Evolutionary conservation across 257 asterid genomes (phyloP).

Genomic region (Eucommia ulmoides): DNA sequence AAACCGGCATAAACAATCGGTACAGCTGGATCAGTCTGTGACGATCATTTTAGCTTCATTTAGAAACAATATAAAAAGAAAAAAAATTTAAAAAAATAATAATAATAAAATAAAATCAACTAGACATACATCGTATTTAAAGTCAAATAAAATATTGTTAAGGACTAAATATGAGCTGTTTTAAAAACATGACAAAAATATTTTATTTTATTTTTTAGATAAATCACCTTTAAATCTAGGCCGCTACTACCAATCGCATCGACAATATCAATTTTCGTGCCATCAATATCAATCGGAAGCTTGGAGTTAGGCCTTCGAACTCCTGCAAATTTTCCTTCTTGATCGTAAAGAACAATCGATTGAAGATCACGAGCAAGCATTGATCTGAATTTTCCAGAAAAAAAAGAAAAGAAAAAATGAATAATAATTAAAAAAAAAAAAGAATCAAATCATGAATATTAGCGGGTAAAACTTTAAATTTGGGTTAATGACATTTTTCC

Average conservation of each 20-base stretch:
- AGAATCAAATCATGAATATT: no score
- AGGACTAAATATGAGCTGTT: no score
- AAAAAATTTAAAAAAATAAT: not conserved
- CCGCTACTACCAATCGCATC: constrained; percentile 75
- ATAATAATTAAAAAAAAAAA: no score
- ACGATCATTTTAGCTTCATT: constrained; percentile 3
- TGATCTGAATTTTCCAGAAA: constrained; percentile 35
- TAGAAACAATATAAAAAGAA: constrained; percentile 3
- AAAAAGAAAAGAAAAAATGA: constrained; percentile 3
- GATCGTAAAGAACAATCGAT: constrained; percentile 71
- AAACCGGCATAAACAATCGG: constrained; percentile 79
- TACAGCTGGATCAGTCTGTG: constrained; percentile 83
- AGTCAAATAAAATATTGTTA: no score
- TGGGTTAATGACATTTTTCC: no score
- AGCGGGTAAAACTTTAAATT: no score
- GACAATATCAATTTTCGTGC: constrained; percentile 36
- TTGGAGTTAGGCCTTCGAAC: constrained; percentile 72
- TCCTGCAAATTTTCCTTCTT: constrained; percentile 80
- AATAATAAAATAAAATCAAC: no score
- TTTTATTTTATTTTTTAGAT: not conserved
- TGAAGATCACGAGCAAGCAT: constrained; percentile 94
- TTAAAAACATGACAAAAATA: not conserved
- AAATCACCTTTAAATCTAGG: constrained; percentile 65
- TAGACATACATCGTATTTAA: no score
- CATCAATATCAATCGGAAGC: constrained; percentile 75